phyloP scores from a whole-genome alignment of 768 basidiomycete genomes.

The Fistulinella prunicolor region DNA sequence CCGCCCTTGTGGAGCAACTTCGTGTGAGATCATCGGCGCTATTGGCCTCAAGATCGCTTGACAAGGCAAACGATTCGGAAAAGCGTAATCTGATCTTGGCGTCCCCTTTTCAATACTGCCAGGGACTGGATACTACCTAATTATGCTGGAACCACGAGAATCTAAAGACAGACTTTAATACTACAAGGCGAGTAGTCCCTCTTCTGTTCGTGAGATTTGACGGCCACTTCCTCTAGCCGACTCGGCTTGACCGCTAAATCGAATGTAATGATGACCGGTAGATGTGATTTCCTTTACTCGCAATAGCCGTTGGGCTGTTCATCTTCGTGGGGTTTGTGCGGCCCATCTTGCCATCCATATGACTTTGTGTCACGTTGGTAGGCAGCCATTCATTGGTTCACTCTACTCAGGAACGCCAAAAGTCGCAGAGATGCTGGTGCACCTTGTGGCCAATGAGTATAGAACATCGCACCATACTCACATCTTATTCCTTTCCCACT shows the following conservation, averaged over 20 bases:
- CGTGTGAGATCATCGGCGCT: too few relatives aligned
- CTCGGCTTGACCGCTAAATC: background rate
- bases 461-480: background rate
- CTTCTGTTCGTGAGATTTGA: background rate
- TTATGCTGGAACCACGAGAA: slow-evolving; percentile 2
- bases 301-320: too few relatives aligned
- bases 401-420: background rate
- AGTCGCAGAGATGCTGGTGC: background rate
- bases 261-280: background rate
- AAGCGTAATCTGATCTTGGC: too few relatives aligned
- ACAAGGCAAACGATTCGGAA: too few relatives aligned
- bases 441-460: background rate
- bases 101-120: too few relatives aligned
- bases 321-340: slow-evolving; percentile 30
- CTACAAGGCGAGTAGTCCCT: background rate
- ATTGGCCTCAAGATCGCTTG: too few relatives aligned
- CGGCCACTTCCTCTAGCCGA: background rate
- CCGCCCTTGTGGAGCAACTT: too few relatives aligned
- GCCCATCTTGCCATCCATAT: background rate
- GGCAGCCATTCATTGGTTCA: background rate
- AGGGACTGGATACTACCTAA: too few relatives aligned
- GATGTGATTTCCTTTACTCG: too few relatives aligned
- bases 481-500: background rate
- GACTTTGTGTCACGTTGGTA: background rate
- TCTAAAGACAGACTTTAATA: background rate